Conservation (phyloP, 2,329 filamentous ascomycete species). For the Talaromyces rugulosus region DNA sequence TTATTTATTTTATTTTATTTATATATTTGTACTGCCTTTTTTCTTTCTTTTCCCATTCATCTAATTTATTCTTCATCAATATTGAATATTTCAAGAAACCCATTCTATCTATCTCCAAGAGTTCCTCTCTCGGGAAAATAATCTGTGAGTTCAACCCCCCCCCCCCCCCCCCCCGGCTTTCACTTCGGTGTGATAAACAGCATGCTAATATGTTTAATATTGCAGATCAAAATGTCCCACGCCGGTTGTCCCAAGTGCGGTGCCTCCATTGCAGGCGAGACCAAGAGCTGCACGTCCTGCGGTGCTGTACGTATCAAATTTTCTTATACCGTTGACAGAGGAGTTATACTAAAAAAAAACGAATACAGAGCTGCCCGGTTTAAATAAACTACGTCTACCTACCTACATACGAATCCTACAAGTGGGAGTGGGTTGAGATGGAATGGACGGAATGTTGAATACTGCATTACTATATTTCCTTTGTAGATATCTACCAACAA, state of each 20-base stretch:
- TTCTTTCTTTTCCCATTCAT: background rate
- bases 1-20: background rate
- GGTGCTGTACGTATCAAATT: constrained; percentile 19
- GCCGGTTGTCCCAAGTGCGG: constrained; percentile 24
- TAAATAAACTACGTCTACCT: background rate
- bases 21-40: background rate
- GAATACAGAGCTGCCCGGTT: constrained; percentile 14
- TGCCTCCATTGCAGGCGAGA: constrained; percentile 20
- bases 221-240: constrained; percentile 14
- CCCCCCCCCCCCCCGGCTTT: too few relatives aligned
- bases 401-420: background rate
- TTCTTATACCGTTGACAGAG: background rate
- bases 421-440: background rate
- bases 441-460: background rate
- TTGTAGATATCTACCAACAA: background rate
- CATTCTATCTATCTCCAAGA: background rate
- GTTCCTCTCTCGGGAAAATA: too few relatives aligned
- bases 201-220: background rate
- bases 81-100: background rate
- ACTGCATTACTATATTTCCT: background rate
- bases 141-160: too few relatives aligned
- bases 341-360: background rate
- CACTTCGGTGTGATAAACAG: background rate
- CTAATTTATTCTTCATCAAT: background rate
- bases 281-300: constrained; percentile 26